A percentile compares a stretch with the other conserved stretches of the same genome.
These are phyloP conservation scores for Platanthera guangdongensis DNA, from an alignment of 106 monocot genomes.

Conservation along the genomic window DNA sequence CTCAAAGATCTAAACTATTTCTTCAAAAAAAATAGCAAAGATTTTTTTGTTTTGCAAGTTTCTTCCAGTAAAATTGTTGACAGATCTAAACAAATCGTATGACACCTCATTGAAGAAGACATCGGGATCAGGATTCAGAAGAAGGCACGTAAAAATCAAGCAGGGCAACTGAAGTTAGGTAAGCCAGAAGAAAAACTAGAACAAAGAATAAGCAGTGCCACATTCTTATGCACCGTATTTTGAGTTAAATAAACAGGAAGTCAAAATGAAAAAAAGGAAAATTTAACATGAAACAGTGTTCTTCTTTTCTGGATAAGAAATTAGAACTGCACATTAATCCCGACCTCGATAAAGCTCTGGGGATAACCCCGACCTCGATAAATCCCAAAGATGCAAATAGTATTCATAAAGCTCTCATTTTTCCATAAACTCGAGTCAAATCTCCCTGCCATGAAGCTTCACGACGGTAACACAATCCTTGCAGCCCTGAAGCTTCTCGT, in stretches of 20 bases:
- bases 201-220: background rate
- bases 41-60: background rate
- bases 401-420: background rate
- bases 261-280: no score
- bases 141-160: background rate
- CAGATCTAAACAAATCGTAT: background rate
- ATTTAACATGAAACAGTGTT: background rate
- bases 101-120: background rate
- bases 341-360: background rate
- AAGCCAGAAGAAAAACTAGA: background rate
- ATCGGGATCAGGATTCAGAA: background rate
- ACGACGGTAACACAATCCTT: conserved; percentile 84
- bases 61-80: background rate
- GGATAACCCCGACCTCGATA: background rate
- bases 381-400: background rate
- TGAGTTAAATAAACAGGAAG: no score
- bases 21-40: no score
- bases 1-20: no score
- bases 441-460: background rate
- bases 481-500: conserved; percentile 81
- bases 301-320: background rate
- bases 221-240: background rate
- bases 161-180: background rate
- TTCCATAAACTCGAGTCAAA: background rate
- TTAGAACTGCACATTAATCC: background rate